Conservation (phyloP, 495 filamentous ascomycete genomes). For the Podospora sp. region DNA sequence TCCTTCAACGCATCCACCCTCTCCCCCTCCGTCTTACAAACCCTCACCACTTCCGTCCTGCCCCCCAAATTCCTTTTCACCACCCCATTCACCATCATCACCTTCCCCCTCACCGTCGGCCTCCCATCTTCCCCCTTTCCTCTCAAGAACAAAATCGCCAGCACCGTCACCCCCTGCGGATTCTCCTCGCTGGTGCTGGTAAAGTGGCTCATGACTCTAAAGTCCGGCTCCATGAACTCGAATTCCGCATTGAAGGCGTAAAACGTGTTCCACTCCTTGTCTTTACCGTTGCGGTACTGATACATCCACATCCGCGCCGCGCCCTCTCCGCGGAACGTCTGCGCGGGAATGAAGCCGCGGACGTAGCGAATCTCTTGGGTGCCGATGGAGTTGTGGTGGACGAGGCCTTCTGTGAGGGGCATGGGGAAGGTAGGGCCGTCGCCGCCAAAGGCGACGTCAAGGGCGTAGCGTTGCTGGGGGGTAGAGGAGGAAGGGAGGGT, state of each 20-base stretch:
- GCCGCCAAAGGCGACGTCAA: constrained; percentile 68
- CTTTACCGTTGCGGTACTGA: constrained; percentile 54
- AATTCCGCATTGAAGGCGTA: constrained; percentile 61
- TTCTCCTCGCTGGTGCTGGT: constrained; percentile 49
- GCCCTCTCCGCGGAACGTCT: constrained; percentile 39
- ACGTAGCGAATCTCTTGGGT: constrained; percentile 54
- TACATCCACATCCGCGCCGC: constrained; percentile 63
- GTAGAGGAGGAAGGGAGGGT: constrained; percentile 37
- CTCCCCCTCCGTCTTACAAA: constrained; percentile 54
- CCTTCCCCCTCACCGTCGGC: constrained; percentile 56
- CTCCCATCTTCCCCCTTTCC: constrained; percentile 30
- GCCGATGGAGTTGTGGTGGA: constrained; percentile 47
- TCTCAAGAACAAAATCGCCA: constrained; percentile 61
- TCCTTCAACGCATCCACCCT: constrained; percentile 53
- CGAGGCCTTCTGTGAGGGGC: constrained; percentile 45
- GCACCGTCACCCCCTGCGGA: constrained; percentile 53
- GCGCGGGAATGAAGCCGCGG: constrained; percentile 49
- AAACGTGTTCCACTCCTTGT: constrained; percentile 54
- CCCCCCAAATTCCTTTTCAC: constrained; percentile 56
- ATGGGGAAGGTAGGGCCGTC: constrained; percentile 62
- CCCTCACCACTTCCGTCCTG: constrained; percentile 53
- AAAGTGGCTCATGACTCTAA: constrained; percentile 59
- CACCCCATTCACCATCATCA: constrained; percentile 58
- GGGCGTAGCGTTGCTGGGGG: constrained; percentile 44
- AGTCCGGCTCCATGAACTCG: constrained; percentile 66